phyloP scores from a whole-genome alignment of 306 rosid species.

The Vigna mungo region DNA sequence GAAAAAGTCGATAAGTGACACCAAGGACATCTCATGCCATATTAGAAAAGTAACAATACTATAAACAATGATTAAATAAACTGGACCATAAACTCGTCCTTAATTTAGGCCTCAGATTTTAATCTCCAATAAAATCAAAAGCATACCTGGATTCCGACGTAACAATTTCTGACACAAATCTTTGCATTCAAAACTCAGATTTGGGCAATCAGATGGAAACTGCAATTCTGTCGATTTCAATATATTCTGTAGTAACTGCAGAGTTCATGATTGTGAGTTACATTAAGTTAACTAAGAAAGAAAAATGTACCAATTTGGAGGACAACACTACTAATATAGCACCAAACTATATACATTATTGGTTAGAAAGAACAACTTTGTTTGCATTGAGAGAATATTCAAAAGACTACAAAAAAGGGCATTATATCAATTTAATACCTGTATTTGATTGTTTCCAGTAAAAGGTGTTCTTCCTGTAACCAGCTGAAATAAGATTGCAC shows the following conservation, averaged over 20 bases:
- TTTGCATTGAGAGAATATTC: conserved; percentile 24
- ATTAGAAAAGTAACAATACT: conserved; percentile 6
- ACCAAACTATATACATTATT: conserved; percentile 20
- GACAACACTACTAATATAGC: conserved; percentile 27
- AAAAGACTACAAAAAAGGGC: neutral
- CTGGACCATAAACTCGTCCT: conserved; percentile 10
- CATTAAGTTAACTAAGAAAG: conserved; percentile 31
- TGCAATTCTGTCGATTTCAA: conserved; percentile 82
- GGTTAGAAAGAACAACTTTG: conserved; percentile 23
- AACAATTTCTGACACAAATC: conserved; percentile 91
- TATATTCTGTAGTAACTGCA: conserved; percentile 97
- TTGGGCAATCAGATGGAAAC: conserved; percentile 70
- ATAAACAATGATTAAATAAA: conserved; percentile 30
- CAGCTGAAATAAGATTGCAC: conserved; percentile 91
- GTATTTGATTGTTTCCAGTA: conserved; percentile 91
- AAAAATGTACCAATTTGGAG: conserved; percentile 40
- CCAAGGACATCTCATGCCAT: conserved; percentile 23
- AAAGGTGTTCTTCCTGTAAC: conserved; percentile 95
- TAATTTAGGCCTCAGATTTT: conserved; percentile 33
- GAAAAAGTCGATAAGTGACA: conserved; percentile 30
- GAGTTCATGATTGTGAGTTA: conserved; percentile 30
- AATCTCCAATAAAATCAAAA: conserved; percentile 38
- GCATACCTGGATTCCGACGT: conserved; percentile 93
- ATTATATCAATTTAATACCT: conserved; percentile 55
- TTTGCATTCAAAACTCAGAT: conserved; percentile 83